A percentile compares a stretch with the other conserved stretches of the same genome.
Evolutionary conservation across 805 yeast species (phyloP).

Genomic region (Wickerhamiella allomyrinae): DNA sequence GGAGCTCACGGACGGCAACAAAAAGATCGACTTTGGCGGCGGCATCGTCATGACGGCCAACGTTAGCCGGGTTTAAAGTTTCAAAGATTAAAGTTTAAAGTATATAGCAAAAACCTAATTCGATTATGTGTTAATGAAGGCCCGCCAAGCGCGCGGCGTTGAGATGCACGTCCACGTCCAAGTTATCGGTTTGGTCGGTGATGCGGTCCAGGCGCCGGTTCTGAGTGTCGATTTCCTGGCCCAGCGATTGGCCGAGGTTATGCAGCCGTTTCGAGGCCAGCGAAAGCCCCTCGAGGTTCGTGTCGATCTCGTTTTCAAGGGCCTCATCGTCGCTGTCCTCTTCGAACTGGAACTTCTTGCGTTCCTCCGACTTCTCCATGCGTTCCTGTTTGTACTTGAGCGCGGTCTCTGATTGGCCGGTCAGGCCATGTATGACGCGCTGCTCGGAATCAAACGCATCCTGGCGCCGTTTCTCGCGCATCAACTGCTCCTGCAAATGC

Average conservation of each 20-base stretch:
- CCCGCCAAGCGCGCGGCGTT: conserved; percentile 51
- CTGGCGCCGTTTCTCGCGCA: conserved; percentile 45
- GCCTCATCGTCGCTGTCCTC: conserved; percentile 88
- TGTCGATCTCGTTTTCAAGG: conserved; percentile 74
- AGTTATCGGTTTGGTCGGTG: conserved; percentile 69
- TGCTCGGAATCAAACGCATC: conserved; percentile 51
- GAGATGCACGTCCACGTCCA: conserved; percentile 72
- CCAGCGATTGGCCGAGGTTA: conserved; percentile 55
- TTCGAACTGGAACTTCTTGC: conserved; percentile 32
- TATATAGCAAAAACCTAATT: background rate
- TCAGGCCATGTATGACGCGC: conserved; percentile 42
- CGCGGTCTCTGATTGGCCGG: conserved; percentile 18
- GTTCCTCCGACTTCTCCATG: conserved; percentile 28
- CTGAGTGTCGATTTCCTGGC: conserved; percentile 68
- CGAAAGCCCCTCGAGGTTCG: conserved; percentile 66
- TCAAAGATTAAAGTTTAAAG: conserved; percentile 1
- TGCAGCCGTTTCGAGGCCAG: conserved; percentile 56
- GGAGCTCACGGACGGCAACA: conserved; percentile 19
- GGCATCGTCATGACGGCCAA: conserved; percentile 3
- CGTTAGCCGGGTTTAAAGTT: background rate
- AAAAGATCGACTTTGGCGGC: conserved; percentile 25
- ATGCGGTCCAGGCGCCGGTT: conserved; percentile 58
- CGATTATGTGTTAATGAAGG: conserved; percentile 12
- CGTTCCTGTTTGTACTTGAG: conserved; percentile 39
- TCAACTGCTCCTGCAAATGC: conserved; percentile 45